Conservation (phyloP, 345 rosid genomes). For the Syzygium aromaticum region DNA sequence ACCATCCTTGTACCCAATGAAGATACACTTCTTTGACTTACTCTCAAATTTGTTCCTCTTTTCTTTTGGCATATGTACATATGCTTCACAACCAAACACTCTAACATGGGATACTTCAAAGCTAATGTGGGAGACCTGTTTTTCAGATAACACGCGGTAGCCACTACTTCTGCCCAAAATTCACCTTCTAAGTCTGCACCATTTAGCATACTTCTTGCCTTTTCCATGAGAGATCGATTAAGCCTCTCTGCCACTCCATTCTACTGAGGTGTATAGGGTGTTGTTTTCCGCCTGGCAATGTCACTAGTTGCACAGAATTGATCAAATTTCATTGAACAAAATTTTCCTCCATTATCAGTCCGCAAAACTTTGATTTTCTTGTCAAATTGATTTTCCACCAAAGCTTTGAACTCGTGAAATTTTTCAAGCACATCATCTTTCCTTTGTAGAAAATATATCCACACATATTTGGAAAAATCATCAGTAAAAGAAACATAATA, state of each 20-base stretch:
- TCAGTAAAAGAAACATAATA: neutral
- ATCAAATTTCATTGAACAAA: neutral
- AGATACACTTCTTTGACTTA: neutral
- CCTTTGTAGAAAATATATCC: neutral
- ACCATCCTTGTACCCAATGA: neutral
- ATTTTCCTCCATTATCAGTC: neutral
- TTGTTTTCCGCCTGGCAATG: neutral
- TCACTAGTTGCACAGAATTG: neutral
- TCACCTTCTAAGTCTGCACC: neutral
- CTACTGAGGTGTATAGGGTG: neutral
- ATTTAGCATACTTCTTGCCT: neutral
- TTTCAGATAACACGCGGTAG: neutral
- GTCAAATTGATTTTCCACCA: neutral
- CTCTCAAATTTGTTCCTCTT: neutral
- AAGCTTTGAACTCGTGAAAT: neutral
- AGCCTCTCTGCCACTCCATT: neutral
- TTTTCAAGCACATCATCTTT: neutral
- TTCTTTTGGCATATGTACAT: neutral
- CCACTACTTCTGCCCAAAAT: neutral
- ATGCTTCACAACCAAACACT: neutral
- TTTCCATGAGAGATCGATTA: neutral
- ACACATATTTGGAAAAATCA: neutral
- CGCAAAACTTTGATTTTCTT: neutral
- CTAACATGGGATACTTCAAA: neutral
- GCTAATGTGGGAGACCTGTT: neutral